Evolutionary conservation across 768 basidiomycete species (phyloP), one percentile per base, ranked within the genome.

Genomic region (Lentinula boryana): DNA sequence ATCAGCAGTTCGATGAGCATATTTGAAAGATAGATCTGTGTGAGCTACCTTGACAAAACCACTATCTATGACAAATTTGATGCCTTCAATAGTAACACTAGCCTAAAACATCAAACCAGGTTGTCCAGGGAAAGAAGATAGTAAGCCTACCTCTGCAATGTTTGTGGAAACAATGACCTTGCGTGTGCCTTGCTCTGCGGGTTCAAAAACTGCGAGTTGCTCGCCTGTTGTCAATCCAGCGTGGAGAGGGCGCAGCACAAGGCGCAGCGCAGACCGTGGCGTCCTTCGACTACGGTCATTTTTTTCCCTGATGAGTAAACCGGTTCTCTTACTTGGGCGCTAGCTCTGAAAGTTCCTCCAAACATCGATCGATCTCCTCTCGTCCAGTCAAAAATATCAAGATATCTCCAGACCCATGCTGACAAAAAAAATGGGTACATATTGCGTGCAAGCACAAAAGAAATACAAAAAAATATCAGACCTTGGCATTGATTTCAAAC

Each of bases 121-220:
- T 13, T 33, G 58, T 38, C 8, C n/a, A 5, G 32, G 7, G 10
- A 58, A 16, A 23, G 31, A 48, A n/a, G 53, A 9, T 44, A 6
- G 5, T 16, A 8, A 27, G 56, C 74, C 23, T 64, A 88, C 91
- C 74, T 99, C 97, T 15, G 97, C 97, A 53, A 98, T 95, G 70
- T 99, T 99, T 0, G 97, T 99, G 3, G 92, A 82, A 32, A 97
- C 83, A 56, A 99, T 87, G 56, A 97, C 87, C 72, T 98, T 99
- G 58, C 97, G 82, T 2, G 80, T 84, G 50, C 90, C 88, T 35
- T 80, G 77, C n/a, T 86, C 84, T 15, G 91, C 74, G 6, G 87
- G 81, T 62, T 89, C 84, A 67, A 99, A 99, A 3, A 95, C 87
- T 57, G 81, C 80, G 36, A 93, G 80, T 64, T 99, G 97, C 67